Percentiles rank a stretch among this genome's conserved stretches.
Evolutionary conservation across 2,329 filamentous ascomycete genomes (phyloP).

Genomic region (Hypomyces perniciosus): DNA sequence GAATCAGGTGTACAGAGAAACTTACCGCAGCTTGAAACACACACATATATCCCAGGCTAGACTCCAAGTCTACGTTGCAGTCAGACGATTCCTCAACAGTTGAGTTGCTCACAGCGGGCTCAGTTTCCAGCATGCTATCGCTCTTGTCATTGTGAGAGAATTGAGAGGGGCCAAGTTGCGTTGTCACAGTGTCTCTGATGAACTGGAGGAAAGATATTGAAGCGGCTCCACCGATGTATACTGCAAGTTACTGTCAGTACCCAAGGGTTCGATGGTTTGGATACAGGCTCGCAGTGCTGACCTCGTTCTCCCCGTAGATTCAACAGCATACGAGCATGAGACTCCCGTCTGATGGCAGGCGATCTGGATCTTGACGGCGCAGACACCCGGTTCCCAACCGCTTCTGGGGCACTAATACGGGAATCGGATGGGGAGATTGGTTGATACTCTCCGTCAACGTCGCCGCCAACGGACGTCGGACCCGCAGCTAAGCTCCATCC

Average conservation of each 20-base stretch:
- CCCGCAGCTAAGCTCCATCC: conserved; percentile 3
- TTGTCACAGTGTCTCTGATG: conserved; percentile 40
- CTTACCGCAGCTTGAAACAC: conserved; percentile 19
- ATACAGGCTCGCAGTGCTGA: conserved; percentile 18
- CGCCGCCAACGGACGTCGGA: conserved; percentile 1
- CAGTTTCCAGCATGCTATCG: conserved; percentile 49
- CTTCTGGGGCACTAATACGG: conserved; percentile 19
- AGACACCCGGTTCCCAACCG: conserved; percentile 6
- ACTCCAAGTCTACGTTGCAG: conserved; percentile 15
- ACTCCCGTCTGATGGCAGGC: conserved; percentile 8
- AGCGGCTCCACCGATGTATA: conserved; percentile 45
- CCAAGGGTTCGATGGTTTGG: background rate
- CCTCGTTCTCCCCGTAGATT: conserved; percentile 48
- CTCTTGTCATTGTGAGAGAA: conserved; percentile 46
- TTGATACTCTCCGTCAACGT: conserved; percentile 11
- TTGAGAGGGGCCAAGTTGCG: conserved; percentile 47
- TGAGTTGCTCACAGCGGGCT: conserved; percentile 18
- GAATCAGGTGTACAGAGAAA: background rate
- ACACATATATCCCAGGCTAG: conserved; percentile 13
- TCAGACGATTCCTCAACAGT: background rate
- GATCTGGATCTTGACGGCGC: conserved; percentile 12
- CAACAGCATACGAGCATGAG: conserved; percentile 39
- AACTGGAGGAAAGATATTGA: conserved; percentile 52
- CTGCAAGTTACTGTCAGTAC: conserved; percentile 20
- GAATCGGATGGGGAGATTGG: conserved; percentile 27